Percentiles rank a stretch among this genome's conserved stretches.
Evolutionary conservation across 2,329 filamentous ascomycete species (phyloP).

Genomic region (Trichoderma koningiopsis): DNA sequence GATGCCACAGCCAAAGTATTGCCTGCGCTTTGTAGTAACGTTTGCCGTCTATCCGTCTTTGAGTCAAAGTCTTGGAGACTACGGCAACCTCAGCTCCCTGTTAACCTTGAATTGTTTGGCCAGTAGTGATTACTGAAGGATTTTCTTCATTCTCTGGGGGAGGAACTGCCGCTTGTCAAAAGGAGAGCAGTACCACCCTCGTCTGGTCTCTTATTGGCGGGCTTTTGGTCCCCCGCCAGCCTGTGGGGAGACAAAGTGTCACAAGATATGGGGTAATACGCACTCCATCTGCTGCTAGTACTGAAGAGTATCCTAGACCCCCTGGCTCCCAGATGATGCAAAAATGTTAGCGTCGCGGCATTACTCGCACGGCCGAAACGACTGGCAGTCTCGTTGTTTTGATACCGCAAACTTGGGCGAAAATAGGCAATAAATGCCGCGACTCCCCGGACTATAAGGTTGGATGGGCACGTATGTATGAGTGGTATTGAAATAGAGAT

Average conservation of each 20-base stretch:
- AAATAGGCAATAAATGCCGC: constrained; percentile 11
- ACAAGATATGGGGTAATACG: constrained; percentile 5
- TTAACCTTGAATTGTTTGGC: neutral
- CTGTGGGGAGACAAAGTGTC: constrained; percentile 17
- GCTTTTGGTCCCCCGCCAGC: neutral
- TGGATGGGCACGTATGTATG: neutral
- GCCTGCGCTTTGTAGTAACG: neutral
- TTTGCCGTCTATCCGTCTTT: constrained; percentile 15
- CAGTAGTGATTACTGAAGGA: neutral
- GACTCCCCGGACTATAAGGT: constrained; percentile 16
- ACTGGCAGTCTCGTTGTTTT: neutral
- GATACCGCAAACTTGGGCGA: neutral
- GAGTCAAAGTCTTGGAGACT: neutral
- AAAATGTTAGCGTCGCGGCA: constrained; percentile 22
- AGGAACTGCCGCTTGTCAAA: neutral
- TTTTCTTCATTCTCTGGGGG: neutral
- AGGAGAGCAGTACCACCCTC: neutral
- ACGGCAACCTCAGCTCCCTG: neutral
- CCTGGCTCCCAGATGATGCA: constrained; percentile 9
- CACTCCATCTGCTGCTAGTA: neutral
- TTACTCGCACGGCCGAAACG: constrained; percentile 14
- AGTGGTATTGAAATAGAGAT: neutral
- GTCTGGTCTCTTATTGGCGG: neutral
- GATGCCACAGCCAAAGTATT: neutral
- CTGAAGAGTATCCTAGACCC: constrained; percentile 1